These are phyloP conservation scores for Coemansia sp. DNA, from an alignment of 192 early-diverging fungal genomes.

Conservation along the genomic window DNA sequence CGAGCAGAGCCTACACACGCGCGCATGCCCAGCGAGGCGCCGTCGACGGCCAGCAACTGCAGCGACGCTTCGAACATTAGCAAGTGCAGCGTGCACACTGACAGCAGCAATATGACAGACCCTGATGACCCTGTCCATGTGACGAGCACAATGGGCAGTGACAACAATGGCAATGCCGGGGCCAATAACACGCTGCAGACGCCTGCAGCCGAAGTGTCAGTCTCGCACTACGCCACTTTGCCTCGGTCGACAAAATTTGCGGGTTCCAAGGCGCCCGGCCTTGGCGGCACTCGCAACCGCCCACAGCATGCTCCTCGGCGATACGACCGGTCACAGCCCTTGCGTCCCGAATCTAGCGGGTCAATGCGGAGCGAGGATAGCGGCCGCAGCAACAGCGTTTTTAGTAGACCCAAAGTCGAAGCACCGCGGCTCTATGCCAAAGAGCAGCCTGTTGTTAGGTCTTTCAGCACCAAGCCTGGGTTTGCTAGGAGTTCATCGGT, in stretches of 20 bases:
- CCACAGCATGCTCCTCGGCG: constrained; percentile 25
- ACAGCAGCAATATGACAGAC: constrained; percentile 18
- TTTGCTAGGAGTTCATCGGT: not conserved
- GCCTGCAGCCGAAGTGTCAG: not conserved
- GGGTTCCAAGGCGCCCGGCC: not conserved
- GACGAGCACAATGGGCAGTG: constrained; percentile 3
- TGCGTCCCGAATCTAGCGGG: not conserved
- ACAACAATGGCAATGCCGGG: not conserved
- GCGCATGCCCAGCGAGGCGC: constrained; percentile 7
- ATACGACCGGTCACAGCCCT: constrained; percentile 21
- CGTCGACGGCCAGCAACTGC: not conserved
- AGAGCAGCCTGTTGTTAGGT: not conserved
- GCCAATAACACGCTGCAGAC: not conserved
- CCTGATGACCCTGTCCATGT: constrained; percentile 34
- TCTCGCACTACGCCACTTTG: constrained; percentile 1
- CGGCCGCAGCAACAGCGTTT: constrained; percentile 3
- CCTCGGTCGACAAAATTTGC: constrained; percentile 14
- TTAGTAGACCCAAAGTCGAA: constrained; percentile 4
- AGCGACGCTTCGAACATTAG: not conserved
- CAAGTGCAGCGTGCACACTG: not conserved
- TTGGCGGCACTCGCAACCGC: constrained; percentile 47
- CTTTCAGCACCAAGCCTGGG: constrained; percentile 1
- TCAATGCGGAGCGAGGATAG: constrained; percentile 22
- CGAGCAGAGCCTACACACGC: not conserved
- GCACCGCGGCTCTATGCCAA: not conserved